Percentiles rank a stretch among this genome's conserved stretches.
These are phyloP conservation scores for Neonectria magnoliae DNA, from an alignment of 2,329 filamentous ascomycete genomes.

Conservation along the genomic window DNA sequence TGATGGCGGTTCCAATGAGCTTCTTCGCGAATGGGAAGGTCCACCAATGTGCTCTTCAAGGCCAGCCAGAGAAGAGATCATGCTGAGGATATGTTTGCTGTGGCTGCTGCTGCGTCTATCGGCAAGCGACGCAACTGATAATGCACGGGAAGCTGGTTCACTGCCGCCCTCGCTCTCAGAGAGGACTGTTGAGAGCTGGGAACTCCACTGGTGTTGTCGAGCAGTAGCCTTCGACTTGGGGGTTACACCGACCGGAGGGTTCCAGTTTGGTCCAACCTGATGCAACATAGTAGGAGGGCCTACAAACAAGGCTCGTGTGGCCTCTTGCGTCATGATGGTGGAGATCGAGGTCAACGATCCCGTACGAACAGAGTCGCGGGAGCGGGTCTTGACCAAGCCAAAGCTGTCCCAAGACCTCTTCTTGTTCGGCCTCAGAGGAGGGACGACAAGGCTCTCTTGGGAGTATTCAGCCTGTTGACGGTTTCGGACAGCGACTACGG, in stretches of 20 bases:
- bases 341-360: slow-evolving; percentile 67
- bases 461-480: slow-evolving; percentile 60
- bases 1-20: slow-evolving; percentile 61
- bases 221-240: slow-evolving; percentile 25
- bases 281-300: slow-evolving; percentile 41
- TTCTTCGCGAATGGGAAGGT: slow-evolving; percentile 53
- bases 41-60: slow-evolving; percentile 52
- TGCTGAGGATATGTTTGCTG: slow-evolving; percentile 66
- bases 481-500: slow-evolving; percentile 47
- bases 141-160: slow-evolving; percentile 59
- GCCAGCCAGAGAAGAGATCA: slow-evolving; percentile 63
- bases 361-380: slow-evolving; percentile 63
- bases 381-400: slow-evolving; percentile 60
- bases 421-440: slow-evolving; percentile 61
- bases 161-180: slow-evolving; percentile 69
- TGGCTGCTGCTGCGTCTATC: slow-evolving; percentile 61
- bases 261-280: slow-evolving; percentile 38
- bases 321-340: slow-evolving; percentile 63
- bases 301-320: slow-evolving; percentile 47
- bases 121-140: slow-evolving; percentile 54
- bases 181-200: slow-evolving; percentile 70
- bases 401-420: slow-evolving; percentile 60
- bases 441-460: slow-evolving; percentile 68
- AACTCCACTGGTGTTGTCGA: slow-evolving; percentile 69
- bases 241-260: slow-evolving; percentile 27